Evolutionary conservation across 805 yeast genomes (phyloP).

Genomic region (Zygosaccharomyces rouxii): DNA sequence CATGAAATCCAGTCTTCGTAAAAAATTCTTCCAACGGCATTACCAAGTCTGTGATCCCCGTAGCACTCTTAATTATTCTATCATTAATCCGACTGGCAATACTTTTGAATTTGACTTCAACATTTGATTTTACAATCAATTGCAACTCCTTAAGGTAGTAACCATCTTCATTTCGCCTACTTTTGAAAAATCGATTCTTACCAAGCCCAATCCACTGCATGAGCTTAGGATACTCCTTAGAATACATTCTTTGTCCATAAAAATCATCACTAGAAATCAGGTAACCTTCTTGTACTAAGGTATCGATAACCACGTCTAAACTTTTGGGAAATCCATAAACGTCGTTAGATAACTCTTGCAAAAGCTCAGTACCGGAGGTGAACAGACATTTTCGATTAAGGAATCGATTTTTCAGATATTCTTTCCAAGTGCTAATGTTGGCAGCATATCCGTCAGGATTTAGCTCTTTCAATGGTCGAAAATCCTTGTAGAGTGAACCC

Average conservation of each 20-base stretch:
- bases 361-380: slow-evolving; percentile 26
- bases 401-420: slow-evolving; percentile 20
- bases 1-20: slow-evolving; percentile 10
- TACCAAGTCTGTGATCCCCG: slow-evolving; percentile 24
- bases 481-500: slow-evolving; percentile 39
- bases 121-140: slow-evolving; percentile 14
- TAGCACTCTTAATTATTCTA: slow-evolving; percentile 17
- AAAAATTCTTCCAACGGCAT: slow-evolving; percentile 20
- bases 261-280: slow-evolving; percentile 30
- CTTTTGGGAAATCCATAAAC: slow-evolving; percentile 37
- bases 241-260: slow-evolving; percentile 12
- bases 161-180: slow-evolving; percentile 15
- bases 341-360: slow-evolving; percentile 27
- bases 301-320: slow-evolving; percentile 36
- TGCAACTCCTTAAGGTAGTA: slow-evolving; percentile 21
- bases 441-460: slow-evolving; percentile 43
- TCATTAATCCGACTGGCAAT: slow-evolving; percentile 12
- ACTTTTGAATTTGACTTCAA: slow-evolving; percentile 13
- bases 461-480: slow-evolving; percentile 34
- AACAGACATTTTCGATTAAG: slow-evolving; percentile 21
- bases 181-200: slow-evolving; percentile 6
- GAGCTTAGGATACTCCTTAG: slow-evolving; percentile 2
- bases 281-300: slow-evolving; percentile 28
- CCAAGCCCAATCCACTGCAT: slow-evolving; percentile 18
- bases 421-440: slow-evolving; percentile 38